Evolutionary conservation across 202 grass and related monocot genomes (phyloP).

Genomic region (Carex sylvatica): DNA sequence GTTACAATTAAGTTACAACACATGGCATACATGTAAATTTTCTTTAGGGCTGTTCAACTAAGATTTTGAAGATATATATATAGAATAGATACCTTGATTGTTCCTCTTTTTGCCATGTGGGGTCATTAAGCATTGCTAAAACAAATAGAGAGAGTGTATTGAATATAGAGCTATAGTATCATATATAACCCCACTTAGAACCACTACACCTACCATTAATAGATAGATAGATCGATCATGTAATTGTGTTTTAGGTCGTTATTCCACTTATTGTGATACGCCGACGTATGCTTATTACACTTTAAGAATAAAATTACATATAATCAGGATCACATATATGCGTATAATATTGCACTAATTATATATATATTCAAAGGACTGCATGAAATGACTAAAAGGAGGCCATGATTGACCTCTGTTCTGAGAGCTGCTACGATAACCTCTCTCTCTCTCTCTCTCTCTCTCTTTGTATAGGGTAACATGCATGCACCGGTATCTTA

Average conservation of each 20-base stretch:
- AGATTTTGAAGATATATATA: background rate
- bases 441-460: no score
- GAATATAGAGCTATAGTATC: background rate
- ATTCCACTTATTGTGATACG: slow-evolving; percentile 41
- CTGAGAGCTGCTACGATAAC: background rate
- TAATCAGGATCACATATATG: slow-evolving; percentile 30
- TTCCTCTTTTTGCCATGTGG: slow-evolving; percentile 16
- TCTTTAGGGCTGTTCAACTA: slow-evolving; percentile 14
- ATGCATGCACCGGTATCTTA: slow-evolving; percentile 14
- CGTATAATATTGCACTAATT: slow-evolving; percentile 43
- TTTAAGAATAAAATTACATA: slow-evolving; percentile 22
- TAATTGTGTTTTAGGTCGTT: slow-evolving; percentile 62
- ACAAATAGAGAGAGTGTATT: slow-evolving; percentile 24
- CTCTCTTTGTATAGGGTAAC: background rate
- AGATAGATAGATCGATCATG: slow-evolving; percentile 19
- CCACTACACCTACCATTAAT: slow-evolving; percentile 56
- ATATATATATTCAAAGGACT: slow-evolving; percentile 41
- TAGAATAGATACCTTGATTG: slow-evolving; percentile 14
- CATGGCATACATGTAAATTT: background rate
- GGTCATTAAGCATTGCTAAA: slow-evolving; percentile 33
- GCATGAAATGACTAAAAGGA: slow-evolving; percentile 70
- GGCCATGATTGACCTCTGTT: slow-evolving; percentile 37
- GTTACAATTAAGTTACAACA: background rate
- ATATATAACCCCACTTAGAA: slow-evolving; percentile 36
- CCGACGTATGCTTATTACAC: slow-evolving; percentile 43